A percentile compares a stretch with the other conserved stretches of the same genome.
Conservation (phyloP, 1,284 basidiomycete genomes). For the Tremellales sp. region DNA sequence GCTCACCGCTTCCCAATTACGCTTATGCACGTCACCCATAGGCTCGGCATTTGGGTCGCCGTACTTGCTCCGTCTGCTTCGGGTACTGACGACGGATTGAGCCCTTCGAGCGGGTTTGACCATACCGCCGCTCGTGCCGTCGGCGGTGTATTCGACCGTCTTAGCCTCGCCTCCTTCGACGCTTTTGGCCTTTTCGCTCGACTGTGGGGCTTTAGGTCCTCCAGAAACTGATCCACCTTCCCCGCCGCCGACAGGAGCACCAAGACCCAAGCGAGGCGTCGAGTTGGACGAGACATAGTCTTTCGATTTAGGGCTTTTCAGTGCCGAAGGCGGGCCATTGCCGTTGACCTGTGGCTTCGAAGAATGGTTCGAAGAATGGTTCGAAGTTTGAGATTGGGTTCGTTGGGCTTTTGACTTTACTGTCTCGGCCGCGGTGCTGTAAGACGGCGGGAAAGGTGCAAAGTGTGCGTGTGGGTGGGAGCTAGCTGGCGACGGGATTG, state of each 20-base stretch:
- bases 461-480: conserved; percentile 20
- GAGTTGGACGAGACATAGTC: too few species aligned
- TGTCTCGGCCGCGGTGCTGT: neutral
- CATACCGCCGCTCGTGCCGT: neutral
- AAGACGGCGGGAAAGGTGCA: conserved; percentile 3
- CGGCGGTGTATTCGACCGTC: neutral
- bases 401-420: neutral
- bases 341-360: too few species aligned
- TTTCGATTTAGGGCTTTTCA: neutral
- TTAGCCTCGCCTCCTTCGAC: neutral
- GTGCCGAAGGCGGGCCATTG: neutral
- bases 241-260: conserved; percentile 6
- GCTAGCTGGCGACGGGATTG: neutral
- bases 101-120: conserved; percentile 6
- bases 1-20: conserved; percentile 40
- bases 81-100: conserved; percentile 22
- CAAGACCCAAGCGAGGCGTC: too few species aligned
- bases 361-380: too few species aligned
- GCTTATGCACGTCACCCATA: conserved; percentile 32
- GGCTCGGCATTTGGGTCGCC: conserved; percentile 44
- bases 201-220: neutral
- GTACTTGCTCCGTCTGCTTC: conserved; percentile 35
- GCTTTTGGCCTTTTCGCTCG: neutral
- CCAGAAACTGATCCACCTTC: conserved; percentile 12
- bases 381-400: neutral